A percentile compares a stretch with the other conserved stretches of the same genome.
Evolutionary conservation across 352 stramenopile genomes (phyloP).

Genomic region (Phytophthora ohioensis): DNA sequence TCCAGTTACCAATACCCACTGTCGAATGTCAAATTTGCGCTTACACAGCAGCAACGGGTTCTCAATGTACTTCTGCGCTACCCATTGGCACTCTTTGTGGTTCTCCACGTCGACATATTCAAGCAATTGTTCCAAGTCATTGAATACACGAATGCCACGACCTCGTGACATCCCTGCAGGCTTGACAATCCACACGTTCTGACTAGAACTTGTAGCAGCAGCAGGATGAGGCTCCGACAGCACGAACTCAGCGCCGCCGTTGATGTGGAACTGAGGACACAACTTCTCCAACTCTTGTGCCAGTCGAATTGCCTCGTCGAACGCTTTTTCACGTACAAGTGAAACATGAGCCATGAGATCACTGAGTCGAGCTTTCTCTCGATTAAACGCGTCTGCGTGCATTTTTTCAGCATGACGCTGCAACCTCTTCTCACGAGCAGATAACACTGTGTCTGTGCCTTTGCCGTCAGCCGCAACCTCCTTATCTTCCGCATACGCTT

Average conservation of each 20-base stretch:
- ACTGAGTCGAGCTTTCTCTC: slow-evolving; percentile 65
- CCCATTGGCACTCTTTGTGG: slow-evolving; percentile 86
- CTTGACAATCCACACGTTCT: slow-evolving; percentile 96
- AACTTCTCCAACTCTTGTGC: slow-evolving; percentile 43
- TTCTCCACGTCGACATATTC: slow-evolving; percentile 89
- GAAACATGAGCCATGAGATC: slow-evolving; percentile 55
- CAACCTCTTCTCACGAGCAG: slow-evolving; percentile 63
- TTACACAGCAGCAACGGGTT: slow-evolving; percentile 87
- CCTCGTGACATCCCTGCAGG: slow-evolving; percentile 87
- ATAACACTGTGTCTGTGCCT: slow-evolving; percentile 52
- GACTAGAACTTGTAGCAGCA: slow-evolving; percentile 35
- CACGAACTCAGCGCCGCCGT: slow-evolving; percentile 59
- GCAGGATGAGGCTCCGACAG: slow-evolving; percentile 8
- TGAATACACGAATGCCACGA: slow-evolving; percentile 91
- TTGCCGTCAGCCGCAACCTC: slow-evolving; percentile 28
- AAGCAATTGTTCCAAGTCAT: slow-evolving; percentile 81
- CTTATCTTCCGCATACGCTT: slow-evolving; percentile 56
- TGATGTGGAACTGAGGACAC: slow-evolving; percentile 82
- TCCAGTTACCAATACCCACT: slow-evolving; percentile 93
- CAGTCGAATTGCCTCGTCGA: slow-evolving; percentile 46
- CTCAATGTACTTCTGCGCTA: slow-evolving; percentile 92
- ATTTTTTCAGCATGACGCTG: slow-evolving; percentile 50
- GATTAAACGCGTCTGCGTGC: slow-evolving; percentile 52
- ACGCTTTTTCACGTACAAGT: slow-evolving; percentile 31
- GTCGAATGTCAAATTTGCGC: slow-evolving; percentile 94